A percentile compares a stretch with the other conserved stretches of the same genome.
phyloP scores from a whole-genome alignment of 768 basidiomycete genomes.

The Amyloporia xantha region DNA sequence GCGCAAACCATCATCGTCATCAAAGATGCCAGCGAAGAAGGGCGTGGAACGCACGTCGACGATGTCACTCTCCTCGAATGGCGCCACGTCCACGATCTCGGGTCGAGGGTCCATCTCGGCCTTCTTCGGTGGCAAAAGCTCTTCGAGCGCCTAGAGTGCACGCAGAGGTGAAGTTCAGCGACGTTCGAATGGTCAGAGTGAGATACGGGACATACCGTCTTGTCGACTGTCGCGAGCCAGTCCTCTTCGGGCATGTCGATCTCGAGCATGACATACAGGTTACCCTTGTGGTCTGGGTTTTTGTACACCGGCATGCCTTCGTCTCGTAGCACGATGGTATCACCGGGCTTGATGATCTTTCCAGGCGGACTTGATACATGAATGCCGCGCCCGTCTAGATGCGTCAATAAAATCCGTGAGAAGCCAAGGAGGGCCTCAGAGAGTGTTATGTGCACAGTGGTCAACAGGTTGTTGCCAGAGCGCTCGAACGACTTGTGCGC shows the following conservation, averaged over 20 bases:
- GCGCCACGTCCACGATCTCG: constrained; percentile 60
- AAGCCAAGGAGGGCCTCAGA: constrained; percentile 97
- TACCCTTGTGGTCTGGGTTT: constrained; percentile 60
- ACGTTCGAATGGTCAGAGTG: background rate
- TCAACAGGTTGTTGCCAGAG: constrained; percentile 73
- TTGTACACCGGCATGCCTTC: constrained; percentile 89
- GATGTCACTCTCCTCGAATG: constrained; percentile 72
- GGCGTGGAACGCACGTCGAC: constrained; percentile 77
- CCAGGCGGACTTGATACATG: constrained; percentile 67
- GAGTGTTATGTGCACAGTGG: constrained; percentile 77
- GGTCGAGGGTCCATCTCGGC: constrained; percentile 65
- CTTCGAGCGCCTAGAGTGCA: constrained; percentile 47
- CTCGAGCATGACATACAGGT: constrained; percentile 75
- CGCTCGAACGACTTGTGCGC: constrained; percentile 81
- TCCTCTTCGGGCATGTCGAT: constrained; percentile 82
- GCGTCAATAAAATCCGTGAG: constrained; percentile 81
- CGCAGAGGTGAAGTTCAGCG: constrained; percentile 8
- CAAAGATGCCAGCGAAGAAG: constrained; percentile 79
- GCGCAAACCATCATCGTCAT: constrained; percentile 61
- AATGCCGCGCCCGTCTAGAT: constrained; percentile 91
- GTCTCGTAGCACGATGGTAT: constrained; percentile 66
- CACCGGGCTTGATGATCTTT: constrained; percentile 68
- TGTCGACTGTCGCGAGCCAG: constrained; percentile 68
- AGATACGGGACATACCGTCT: constrained; percentile 35
- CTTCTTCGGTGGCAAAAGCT: constrained; percentile 71